Evolutionary conservation across 148 eudicot species (phyloP), one percentile per base, ranked within the genome.

Genomic region (Agrostemma githago): DNA sequence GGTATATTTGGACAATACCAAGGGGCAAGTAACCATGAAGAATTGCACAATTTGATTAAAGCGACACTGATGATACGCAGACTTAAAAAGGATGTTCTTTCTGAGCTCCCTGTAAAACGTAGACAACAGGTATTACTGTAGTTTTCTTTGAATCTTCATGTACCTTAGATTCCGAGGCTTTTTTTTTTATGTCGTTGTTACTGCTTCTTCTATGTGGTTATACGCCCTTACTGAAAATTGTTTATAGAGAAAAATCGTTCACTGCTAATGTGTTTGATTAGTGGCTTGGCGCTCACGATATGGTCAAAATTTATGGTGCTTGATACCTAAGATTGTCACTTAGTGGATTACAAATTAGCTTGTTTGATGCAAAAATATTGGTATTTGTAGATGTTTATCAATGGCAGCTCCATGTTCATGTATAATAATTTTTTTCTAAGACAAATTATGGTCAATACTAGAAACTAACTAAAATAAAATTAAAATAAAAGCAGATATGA

Each of bases 21-120:
- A 86, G 98, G 98, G 75, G 85, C 98, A 71, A 95, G 97, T 83
- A 95, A 95, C 79, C 96, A 88, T 71, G 98, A 95, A 75, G 98
- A 95, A 80, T 83, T 95, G 79, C 97, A 95, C 88, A 92, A 85
- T 85, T 76, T 95, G 70, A 90, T 95, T 83, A 95, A 95, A 83
- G 89, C 97, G 61, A 95, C 98, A 8, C 79, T 95, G 76, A 95
- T 95, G 98, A 95, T 95, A 70, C 97, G 98, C 41, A 92, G 98
- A 82, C 92, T 95, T 8, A 95, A 95, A 76, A 95, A 89, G 77
- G 98, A 95, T 57, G 98, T 95, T 72, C 93, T 95, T 72, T 66
- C 88, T 53, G 92, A 95, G 84, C 97, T 95, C 73, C 98, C 98
- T 72, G 81, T 84, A 79, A 95, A 95, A 80, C 96, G 97, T 71